Evolutionary conservation across 139 green algal species (phyloP).

Genomic region (Chlamydomonas sphaeroides): DNA sequence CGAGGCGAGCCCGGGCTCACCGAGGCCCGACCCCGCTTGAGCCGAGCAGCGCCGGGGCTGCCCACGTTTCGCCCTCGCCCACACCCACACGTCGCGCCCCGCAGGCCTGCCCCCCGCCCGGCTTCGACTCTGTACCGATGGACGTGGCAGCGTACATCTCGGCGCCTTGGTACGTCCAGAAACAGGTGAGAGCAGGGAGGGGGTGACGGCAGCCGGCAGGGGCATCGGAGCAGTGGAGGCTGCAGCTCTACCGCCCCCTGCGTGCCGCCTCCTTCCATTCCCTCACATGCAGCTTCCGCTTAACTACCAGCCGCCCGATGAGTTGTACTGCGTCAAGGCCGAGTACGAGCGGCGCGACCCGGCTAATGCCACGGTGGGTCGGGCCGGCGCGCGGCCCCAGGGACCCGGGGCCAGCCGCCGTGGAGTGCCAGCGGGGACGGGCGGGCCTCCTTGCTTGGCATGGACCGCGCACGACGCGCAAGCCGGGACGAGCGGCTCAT

Average conservation of each 20-base stretch:
- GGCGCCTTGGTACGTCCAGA: constrained; percentile 50
- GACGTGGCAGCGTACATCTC: constrained; percentile 21
- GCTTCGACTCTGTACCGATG: constrained; percentile 21
- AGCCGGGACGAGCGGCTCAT: no score
- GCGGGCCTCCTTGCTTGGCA: no score
- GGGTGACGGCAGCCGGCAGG: neutral
- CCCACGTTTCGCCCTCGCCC: no score
- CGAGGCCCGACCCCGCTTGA: no score
- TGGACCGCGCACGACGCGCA: no score
- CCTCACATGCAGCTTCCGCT: constrained; percentile 30
- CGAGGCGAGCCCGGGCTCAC: no score
- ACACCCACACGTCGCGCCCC: no score
- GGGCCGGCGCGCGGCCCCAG: no score
- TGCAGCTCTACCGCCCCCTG: neutral
- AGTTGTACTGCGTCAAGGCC: constrained; percentile 47
- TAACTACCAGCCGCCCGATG: constrained; percentile 37
- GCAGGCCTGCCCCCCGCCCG: constrained; percentile 26
- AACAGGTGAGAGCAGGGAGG: constrained; percentile 20
- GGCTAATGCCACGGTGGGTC: constrained; percentile 25
- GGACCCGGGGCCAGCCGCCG: no score
- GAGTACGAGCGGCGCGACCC: constrained; percentile 39
- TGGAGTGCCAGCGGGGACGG: no score
- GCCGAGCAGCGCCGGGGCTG: no score
- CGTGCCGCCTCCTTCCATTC: neutral
- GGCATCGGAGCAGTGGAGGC: neutral